Percentiles rank a stretch among this genome's conserved stretches.
Conservation (phyloP, 2,329 filamentous ascomycete genomes). For the Trichoderma sp. region DNA sequence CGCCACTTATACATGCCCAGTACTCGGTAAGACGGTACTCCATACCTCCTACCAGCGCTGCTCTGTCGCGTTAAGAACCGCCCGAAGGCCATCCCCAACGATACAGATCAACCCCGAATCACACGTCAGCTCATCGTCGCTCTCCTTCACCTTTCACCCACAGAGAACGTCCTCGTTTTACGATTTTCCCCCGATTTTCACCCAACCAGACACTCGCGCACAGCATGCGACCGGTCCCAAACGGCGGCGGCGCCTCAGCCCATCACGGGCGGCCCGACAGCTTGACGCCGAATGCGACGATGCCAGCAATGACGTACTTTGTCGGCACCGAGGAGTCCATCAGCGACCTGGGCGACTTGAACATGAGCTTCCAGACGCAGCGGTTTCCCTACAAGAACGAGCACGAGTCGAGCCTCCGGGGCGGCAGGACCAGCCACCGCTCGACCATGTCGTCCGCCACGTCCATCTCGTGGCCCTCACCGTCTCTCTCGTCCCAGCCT, state of each 20-base stretch:
- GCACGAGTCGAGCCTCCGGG: slow-evolving; percentile 1
- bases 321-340: slow-evolving; percentile 43
- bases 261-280: slow-evolving; percentile 27
- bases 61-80: slow-evolving; percentile 17
- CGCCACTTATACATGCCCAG: not conserved
- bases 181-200: not conserved
- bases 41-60: slow-evolving; percentile 9
- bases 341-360: slow-evolving; percentile 32
- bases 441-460: slow-evolving; percentile 24
- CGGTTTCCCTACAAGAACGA: slow-evolving; percentile 15
- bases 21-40: slow-evolving; percentile 22
- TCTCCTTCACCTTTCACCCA: not conserved
- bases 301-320: slow-evolving; percentile 40
- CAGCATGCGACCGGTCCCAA: slow-evolving; percentile 32
- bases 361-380: slow-evolving; percentile 15
- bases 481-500: slow-evolving; percentile 24
- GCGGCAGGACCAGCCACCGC: slow-evolving; percentile 17
- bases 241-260: slow-evolving; percentile 26
- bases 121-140: slow-evolving; percentile 20
- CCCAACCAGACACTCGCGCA: not conserved
- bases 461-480: slow-evolving; percentile 27
- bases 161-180: not conserved
- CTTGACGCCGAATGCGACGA: slow-evolving; percentile 29
- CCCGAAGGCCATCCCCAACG: slow-evolving; percentile 13
- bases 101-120: slow-evolving; percentile 5